These are phyloP conservation scores for Carex cristatella DNA, from an alignment of 176 grass and related monocot genomes.

Conservation along the genomic window DNA sequence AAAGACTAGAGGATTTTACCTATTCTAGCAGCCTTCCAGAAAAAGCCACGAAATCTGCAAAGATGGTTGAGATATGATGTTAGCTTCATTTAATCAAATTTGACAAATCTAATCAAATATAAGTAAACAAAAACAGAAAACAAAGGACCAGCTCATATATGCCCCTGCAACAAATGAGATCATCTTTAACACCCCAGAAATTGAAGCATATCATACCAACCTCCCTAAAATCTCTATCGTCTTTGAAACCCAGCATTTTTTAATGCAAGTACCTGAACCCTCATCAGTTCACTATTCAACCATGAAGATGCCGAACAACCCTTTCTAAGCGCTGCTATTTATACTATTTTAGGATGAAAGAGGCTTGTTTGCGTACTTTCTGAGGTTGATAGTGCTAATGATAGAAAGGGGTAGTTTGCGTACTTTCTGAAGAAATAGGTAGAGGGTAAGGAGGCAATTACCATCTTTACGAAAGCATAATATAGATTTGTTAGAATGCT, in stretches of 20 bases:
- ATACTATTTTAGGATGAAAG: background rate
- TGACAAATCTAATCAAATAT: background rate
- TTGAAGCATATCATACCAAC: background rate
- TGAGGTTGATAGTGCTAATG: background rate
- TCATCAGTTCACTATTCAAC: background rate
- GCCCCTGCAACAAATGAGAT: too few species aligned
- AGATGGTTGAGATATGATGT: conserved; percentile 1
- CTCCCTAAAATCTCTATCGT: background rate
- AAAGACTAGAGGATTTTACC: conserved; percentile 27
- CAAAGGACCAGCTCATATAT: background rate
- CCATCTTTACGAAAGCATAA: background rate
- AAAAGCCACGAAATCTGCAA: conserved; percentile 61
- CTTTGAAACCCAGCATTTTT: background rate
- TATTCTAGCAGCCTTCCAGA: conserved; percentile 71
- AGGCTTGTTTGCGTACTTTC: background rate
- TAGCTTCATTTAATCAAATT: background rate
- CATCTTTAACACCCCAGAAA: background rate
- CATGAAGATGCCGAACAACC: background rate
- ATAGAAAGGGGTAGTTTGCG: background rate
- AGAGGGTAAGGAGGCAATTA: background rate
- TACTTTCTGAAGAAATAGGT: background rate
- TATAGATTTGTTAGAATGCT: background rate
- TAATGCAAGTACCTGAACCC: background rate
- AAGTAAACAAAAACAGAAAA: background rate
- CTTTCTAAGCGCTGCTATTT: background rate